A percentile compares a stretch with the other conserved stretches of the same genome.
phyloP scores from a whole-genome alignment of 2,329 filamentous ascomycete species.

The Juglanconis oblonga region DNA sequence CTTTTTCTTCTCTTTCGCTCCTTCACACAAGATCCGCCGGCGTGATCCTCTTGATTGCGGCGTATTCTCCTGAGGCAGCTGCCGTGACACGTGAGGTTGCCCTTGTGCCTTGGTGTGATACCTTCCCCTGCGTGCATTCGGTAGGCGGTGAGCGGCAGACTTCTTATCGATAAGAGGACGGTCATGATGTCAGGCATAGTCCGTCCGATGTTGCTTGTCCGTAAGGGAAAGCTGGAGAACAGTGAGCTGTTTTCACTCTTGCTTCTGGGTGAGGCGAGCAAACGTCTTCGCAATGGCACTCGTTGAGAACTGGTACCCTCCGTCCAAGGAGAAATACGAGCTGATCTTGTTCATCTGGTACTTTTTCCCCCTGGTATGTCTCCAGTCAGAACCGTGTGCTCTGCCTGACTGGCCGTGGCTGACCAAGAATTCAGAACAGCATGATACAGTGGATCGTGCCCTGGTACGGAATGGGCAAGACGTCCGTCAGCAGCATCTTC shows the following conservation, averaged over 20 bases:
- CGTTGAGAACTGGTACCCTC: constrained; percentile 54
- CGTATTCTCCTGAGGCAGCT: too few relatives aligned
- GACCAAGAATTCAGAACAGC: constrained; percentile 33
- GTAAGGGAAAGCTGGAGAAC: not conserved
- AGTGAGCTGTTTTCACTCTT: not conserved
- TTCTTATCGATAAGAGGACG: not conserved
- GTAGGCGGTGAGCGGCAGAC: not conserved
- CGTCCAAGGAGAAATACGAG: constrained; percentile 57
- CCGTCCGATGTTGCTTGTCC: not conserved
- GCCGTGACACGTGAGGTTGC: too few relatives aligned
- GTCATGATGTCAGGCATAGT: constrained; percentile 6
- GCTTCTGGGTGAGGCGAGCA: not conserved
- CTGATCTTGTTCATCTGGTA: constrained; percentile 50
- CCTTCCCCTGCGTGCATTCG: too few relatives aligned
- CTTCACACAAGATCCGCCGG: too few relatives aligned
- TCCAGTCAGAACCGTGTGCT: not conserved
- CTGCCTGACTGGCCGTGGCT: constrained; percentile 11
- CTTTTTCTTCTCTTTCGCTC: too few relatives aligned
- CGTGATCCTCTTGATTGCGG: too few relatives aligned
- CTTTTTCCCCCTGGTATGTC: constrained; percentile 51
- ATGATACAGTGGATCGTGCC: constrained; percentile 69
- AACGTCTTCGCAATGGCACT: constrained; percentile 38
- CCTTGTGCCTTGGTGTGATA: too few relatives aligned
- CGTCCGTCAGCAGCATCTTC: constrained; percentile 67
- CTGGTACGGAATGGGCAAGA: constrained; percentile 93